Evolutionary conservation across 495 filamentous ascomycete genomes (phyloP), one percentile per base, ranked within the genome.

Genomic region (Lepraria neglecta): DNA sequence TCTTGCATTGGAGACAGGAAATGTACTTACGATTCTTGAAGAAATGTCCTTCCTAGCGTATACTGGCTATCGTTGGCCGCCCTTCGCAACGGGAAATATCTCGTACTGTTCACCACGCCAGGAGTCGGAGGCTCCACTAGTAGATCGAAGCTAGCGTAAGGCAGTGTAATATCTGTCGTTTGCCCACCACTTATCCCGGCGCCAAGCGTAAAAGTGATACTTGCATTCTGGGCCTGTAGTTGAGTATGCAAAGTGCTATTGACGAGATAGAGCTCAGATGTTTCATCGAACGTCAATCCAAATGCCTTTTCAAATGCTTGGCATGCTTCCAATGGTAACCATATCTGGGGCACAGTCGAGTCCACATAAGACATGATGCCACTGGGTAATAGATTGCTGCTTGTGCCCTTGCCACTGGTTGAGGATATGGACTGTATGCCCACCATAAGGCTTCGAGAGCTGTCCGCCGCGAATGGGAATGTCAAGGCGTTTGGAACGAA

Each of bases 101-200:
- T 66, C 5, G 70, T 71, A 6, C 57, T 66, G 30, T 71, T 69
- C 0, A 69, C 53, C 19, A 78, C 63, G 35, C 60, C 54, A 28
- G 53, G 31, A 46, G 46, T 55, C 19, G 61, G 65, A 30, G 58
- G 62, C 15, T 64, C 64, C 10, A 58, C 61, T 14, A 53, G 48
- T 6, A 81, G 70, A 65, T 84, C 79, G 63, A 84, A 83, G 4
- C 75, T 74, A 0, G 69, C 69, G 63, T 84, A 85, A 1, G 82
- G 82, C 0, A 85, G 71, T 5, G 70, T 70, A 40, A 85, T 76
- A 35, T 77, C 71, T 19, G 80, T 68, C 27, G 72, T 75, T 7
- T 72, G 59, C 4, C 80, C 77, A 0, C 74, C 75, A 0, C 68
- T 65, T 24, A 65, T 67, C 11, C 71, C 65, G 51, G 73, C 70